Conservation (phyloP, 108 stramenopile species). For the Conticribra guillardii region DNA sequence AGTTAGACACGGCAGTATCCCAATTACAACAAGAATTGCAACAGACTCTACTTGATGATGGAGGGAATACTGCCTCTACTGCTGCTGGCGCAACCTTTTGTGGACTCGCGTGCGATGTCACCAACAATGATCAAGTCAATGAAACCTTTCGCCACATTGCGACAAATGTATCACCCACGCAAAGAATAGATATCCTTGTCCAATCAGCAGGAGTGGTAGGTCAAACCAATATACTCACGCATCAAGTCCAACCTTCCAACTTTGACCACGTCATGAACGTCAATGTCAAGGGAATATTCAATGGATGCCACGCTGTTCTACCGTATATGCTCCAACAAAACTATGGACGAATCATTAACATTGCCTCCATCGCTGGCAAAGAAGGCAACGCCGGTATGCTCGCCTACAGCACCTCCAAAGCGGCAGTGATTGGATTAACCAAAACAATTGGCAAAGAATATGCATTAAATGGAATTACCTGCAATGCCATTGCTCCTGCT, state of each 20-base stretch:
- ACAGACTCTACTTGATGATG: background rate
- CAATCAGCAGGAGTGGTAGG: slow-evolving; percentile 68
- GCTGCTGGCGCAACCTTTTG: slow-evolving; percentile 9
- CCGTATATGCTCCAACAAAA: slow-evolving; percentile 65
- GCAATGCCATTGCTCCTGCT: slow-evolving; percentile 75
- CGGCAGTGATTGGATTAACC: slow-evolving; percentile 75
- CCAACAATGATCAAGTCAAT: slow-evolving; percentile 37
- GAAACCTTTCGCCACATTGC: slow-evolving; percentile 50
- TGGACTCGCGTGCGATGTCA: slow-evolving; percentile 60
- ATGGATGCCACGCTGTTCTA: slow-evolving; percentile 59
- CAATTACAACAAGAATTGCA: slow-evolving; percentile 32
- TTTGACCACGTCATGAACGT: slow-evolving; percentile 63
- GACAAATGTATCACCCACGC: slow-evolving; percentile 22
- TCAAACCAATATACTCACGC: slow-evolving; percentile 49
- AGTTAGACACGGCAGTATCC: slow-evolving; percentile 43
- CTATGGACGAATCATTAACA: slow-evolving; percentile 73
- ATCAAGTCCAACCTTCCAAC: slow-evolving; percentile 54
- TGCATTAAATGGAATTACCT: slow-evolving; percentile 72
- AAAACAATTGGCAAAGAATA: slow-evolving; percentile 81
- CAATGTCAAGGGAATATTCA: slow-evolving; percentile 64
- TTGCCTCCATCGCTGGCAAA: slow-evolving; percentile 72
- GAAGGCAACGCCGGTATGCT: slow-evolving; percentile 76
- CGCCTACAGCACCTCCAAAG: slow-evolving; percentile 70
- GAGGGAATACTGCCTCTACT: background rate
- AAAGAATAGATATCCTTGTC: slow-evolving; percentile 52